Conservation (phyloP, 2,329 filamentous ascomycete species). For the Karstenula rhodostoma region DNA sequence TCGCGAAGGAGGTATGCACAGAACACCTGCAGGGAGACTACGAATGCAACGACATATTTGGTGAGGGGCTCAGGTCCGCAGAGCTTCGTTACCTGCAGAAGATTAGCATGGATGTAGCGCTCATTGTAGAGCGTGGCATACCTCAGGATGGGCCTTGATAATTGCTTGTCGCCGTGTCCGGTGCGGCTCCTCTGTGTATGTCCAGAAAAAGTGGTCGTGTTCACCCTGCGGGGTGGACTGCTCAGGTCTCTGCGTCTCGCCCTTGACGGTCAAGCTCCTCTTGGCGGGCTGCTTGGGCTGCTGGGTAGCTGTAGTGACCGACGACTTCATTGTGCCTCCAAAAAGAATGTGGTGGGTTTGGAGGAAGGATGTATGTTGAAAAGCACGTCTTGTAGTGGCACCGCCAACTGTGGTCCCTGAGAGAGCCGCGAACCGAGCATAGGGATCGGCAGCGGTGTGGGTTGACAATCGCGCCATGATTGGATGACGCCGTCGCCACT, state of each 20-base stretch:
- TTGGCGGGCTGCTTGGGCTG: conserved; percentile 34
- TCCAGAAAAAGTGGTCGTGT: conserved; percentile 87
- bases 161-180: conserved; percentile 89
- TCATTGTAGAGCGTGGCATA: conserved; percentile 48
- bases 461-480: conserved; percentile 14
- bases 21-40: conserved; percentile 81
- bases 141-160: conserved; percentile 97
- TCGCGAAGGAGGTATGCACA: conserved; percentile 80
- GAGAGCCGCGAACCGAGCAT: conserved; percentile 8
- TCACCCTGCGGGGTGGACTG: conserved; percentile 28
- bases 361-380: background rate
- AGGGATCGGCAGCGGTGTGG: conserved; percentile 11
- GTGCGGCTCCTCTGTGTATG: conserved; percentile 97
- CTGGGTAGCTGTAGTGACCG: conserved; percentile 45
- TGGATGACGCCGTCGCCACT: conserved; percentile 6
- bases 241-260: conserved; percentile 22
- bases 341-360: conserved; percentile 16
- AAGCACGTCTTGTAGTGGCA: background rate
- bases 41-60: conserved; percentile 86
- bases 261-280: conserved; percentile 33
- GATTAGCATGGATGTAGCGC: conserved; percentile 17
- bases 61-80: conserved; percentile 96
- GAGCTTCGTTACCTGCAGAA: conserved; percentile 83
- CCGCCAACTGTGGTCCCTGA: conserved; percentile 10
- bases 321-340: conserved; percentile 43